Evolutionary conservation across 257 asterid genomes (phyloP).

Genomic region (Perilla frutescens): DNA sequence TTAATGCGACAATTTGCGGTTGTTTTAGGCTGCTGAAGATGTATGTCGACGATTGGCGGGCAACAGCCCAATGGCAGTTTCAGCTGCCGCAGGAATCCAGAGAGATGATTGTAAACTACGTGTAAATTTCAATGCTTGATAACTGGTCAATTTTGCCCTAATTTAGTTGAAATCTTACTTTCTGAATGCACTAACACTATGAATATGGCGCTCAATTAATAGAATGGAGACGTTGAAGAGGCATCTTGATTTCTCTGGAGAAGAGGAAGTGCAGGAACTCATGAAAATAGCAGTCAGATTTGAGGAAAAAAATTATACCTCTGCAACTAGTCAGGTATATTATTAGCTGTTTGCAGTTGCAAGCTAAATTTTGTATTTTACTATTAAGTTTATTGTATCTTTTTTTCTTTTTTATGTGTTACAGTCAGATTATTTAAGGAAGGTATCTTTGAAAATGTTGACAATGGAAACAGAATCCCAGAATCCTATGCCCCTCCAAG

Average conservation of each 20-base stretch:
- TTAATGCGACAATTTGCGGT: background rate
- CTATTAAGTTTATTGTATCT: background rate
- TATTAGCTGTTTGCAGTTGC: conserved; percentile 8
- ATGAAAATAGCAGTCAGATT: conserved; percentile 77
- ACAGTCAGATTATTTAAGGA: conserved; percentile 83
- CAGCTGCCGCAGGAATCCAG: conserved; percentile 71
- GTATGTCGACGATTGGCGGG: conserved; percentile 72
- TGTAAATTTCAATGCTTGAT: conserved; percentile 40
- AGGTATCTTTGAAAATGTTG: conserved; percentile 84
- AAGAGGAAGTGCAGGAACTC: conserved; percentile 77
- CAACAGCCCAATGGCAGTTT: conserved; percentile 50
- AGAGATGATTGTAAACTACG: conserved; percentile 75
- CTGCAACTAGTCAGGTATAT: conserved; percentile 80
- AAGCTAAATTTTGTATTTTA: conserved; percentile 6
- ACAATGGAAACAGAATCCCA: conserved; percentile 84
- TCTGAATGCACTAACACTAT: conserved; percentile 19
- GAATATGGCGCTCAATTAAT: conserved; percentile 28
- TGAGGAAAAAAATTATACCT: conserved; percentile 80
- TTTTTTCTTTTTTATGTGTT: conserved; percentile 19
- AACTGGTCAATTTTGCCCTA: background rate
- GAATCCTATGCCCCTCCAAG: conserved; percentile 63
- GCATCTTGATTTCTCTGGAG: conserved; percentile 86
- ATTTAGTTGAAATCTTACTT: background rate
- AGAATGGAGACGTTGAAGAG: conserved; percentile 92
- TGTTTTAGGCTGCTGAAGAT: conserved; percentile 32